Evolutionary conservation across 306 rosid genomes (phyloP), one percentile per base, ranked within the genome.

Genomic region (Cicer bijugum): DNA sequence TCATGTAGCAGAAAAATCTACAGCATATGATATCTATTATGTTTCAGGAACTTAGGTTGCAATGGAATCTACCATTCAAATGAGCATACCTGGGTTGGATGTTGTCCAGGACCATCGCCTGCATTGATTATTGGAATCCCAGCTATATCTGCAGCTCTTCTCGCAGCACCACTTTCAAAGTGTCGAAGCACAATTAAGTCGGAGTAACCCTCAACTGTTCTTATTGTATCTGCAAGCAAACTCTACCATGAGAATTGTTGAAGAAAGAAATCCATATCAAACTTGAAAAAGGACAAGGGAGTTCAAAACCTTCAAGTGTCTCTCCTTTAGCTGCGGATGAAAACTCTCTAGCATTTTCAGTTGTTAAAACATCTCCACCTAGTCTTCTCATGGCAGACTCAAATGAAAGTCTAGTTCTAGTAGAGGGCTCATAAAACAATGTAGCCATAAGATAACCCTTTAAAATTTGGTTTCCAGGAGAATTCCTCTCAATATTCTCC

Each of bases 101-200:
- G 96, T 44, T 93, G 97, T 46, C 98, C 98, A 78, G 97, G 97
- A 84, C 97, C 98, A 75, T 93, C 98, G 69, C 97, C 98, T 2
- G 98, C 98, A 80, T 93, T 93, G 43, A 93, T 89, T 38, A 93
- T 38, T n/a, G 98, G 97, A 85, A 93, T 85, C 71, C 75, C 71
- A 47, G 96, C 91, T 12, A 87, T 85, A 53, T 83, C 84, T 14
- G 98, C 97, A 15, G 98, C 98, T 85, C 87, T 89, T 89, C 76
- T 89, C 43, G 96, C 92, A 64, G 98, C 98, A 51, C 98, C 98
- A 75, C 97, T 89, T 81, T 91, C 98, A 82, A 91, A 93, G 82
- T 91, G 97, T 28, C 98, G 82, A 90, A 93, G 88, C 71, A 89
- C 98, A 80, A 90, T 90, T 73, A 93, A 88, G 77, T 93, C 98